These are phyloP conservation scores for Podaxis pistillaris DNA, from an alignment of 768 basidiomycete species.

Conservation along the genomic window DNA sequence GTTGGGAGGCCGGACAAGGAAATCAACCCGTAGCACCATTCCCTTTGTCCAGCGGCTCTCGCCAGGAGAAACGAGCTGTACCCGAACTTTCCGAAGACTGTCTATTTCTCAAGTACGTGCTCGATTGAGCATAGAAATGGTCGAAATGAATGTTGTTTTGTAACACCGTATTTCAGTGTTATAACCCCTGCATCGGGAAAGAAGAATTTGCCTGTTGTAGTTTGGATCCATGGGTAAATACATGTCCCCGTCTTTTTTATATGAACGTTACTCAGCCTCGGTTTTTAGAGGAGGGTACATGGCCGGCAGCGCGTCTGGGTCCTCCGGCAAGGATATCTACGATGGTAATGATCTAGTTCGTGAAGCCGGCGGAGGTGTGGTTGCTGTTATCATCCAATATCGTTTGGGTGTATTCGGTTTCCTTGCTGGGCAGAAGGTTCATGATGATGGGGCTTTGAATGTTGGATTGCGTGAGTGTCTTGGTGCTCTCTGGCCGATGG, in stretches of 20 bases:
- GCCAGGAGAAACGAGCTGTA: conserved; percentile 1
- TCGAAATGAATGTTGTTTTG: not conserved
- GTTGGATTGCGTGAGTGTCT: conserved; percentile 44
- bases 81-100: conserved; percentile 35
- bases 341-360: conserved; percentile 35
- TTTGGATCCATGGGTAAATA: conserved; percentile 43
- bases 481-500: not conserved
- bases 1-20: conserved; percentile 10
- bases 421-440: conserved; percentile 40
- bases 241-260: conserved; percentile 6
- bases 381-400: conserved; percentile 44
- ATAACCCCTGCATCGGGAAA: conserved; percentile 30
- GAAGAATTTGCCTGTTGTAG: conserved; percentile 34
- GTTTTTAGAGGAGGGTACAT: conserved; percentile 12
- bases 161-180: conserved; percentile 24
- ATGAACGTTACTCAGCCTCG: not conserved
- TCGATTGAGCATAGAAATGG: not conserved
- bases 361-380: conserved; percentile 32
- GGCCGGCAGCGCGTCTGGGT: conserved; percentile 4
- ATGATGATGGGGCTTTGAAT: conserved; percentile 42
- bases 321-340: conserved; percentile 12
- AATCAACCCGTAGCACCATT: conserved; percentile 18
- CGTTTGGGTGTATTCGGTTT: conserved; percentile 48
- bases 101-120: conserved; percentile 35
- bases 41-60: conserved; percentile 7